Evolutionary conservation across 352 stramenopile genomes (phyloP).

Genomic region (Phytopythium mirpurense): DNA sequence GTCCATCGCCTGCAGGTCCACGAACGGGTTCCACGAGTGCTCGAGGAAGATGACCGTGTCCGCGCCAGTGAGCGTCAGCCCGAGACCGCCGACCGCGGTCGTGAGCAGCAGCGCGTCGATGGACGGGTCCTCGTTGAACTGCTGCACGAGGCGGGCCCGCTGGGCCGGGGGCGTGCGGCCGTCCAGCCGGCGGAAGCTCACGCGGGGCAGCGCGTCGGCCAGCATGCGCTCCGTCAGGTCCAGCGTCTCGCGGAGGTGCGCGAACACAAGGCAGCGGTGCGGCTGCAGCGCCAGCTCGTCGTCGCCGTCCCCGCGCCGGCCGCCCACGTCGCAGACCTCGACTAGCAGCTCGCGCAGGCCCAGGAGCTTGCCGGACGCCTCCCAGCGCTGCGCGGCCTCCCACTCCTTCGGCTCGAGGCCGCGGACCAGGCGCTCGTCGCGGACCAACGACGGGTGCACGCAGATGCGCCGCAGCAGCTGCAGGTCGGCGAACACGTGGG

Average conservation of each 20-base stretch:
- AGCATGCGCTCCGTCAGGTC: constrained; percentile 92
- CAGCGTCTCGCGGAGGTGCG: constrained; percentile 91
- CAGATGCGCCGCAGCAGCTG: constrained; percentile 91
- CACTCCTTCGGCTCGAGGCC: constrained; percentile 24
- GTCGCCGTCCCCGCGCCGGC: constrained; percentile 12
- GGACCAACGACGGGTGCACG: constrained; percentile 91
- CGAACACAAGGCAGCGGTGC: constrained; percentile 96
- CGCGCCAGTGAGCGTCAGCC: constrained; percentile 95
- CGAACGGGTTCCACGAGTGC: constrained; percentile 97
- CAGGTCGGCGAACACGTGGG: constrained; percentile 54
- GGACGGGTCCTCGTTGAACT: constrained; percentile 90
- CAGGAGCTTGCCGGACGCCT: constrained; percentile 90
- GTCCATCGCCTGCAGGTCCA: constrained; percentile 93
- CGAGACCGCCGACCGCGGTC: constrained; percentile 92
- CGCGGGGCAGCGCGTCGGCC: constrained; percentile 43
- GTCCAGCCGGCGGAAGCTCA: constrained; percentile 91
- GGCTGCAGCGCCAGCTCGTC: constrained; percentile 16
- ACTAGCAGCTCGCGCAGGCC: constrained; percentile 74
- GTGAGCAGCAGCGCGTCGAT: constrained; percentile 96
- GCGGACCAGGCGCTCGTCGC: constrained; percentile 16
- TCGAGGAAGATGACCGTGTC: constrained; percentile 98
- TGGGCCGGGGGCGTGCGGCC: constrained; percentile 73
- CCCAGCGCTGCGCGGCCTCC: constrained; percentile 33
- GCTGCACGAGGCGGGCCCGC: constrained; percentile 77
- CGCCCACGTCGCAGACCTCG: constrained; percentile 46